Percentiles rank a stretch among this genome's conserved stretches.
Evolutionary conservation across 441 rosid species (phyloP).

Genomic region (Gossypium schwendimanii): DNA sequence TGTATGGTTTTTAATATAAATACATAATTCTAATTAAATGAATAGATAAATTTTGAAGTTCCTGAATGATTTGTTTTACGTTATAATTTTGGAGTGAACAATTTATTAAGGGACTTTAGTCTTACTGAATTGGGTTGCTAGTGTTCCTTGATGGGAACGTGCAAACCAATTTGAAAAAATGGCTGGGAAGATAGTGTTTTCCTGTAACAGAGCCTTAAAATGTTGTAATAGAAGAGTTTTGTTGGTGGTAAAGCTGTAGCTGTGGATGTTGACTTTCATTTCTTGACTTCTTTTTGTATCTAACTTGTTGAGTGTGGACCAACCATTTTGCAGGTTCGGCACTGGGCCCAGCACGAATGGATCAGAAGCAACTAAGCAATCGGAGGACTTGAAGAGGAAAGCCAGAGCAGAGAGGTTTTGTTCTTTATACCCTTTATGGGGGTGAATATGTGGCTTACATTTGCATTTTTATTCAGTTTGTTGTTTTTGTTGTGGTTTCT

Average conservation of each 20-base stretch:
- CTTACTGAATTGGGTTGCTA: not conserved
- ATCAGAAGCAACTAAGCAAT: slow-evolving; percentile 40
- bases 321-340: slow-evolving; percentile 46
- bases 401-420: slow-evolving; percentile 87
- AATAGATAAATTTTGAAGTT: not conserved
- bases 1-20: not conserved
- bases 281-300: not conserved
- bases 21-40: not conserved
- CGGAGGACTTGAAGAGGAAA: slow-evolving; percentile 81
- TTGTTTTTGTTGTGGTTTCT: slow-evolving; percentile 3
- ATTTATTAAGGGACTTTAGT: not conserved
- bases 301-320: slow-evolving; percentile 12
- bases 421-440: not conserved
- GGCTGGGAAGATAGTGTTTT: not conserved
- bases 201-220: not conserved
- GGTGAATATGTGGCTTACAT: slow-evolving; percentile 4
- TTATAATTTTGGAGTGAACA: not conserved
- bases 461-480: slow-evolving; percentile 4
- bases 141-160: not conserved
- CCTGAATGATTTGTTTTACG: not conserved
- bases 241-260: not conserved
- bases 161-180: not conserved
- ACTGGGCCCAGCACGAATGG: slow-evolving; percentile 27
- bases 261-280: not conserved
- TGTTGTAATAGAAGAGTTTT: not conserved